A percentile compares a stretch with the other conserved stretches of the same genome.
Evolutionary conservation across 2,329 filamentous ascomycete genomes (phyloP).

Genomic region (Cryphonectria radicalis): DNA sequence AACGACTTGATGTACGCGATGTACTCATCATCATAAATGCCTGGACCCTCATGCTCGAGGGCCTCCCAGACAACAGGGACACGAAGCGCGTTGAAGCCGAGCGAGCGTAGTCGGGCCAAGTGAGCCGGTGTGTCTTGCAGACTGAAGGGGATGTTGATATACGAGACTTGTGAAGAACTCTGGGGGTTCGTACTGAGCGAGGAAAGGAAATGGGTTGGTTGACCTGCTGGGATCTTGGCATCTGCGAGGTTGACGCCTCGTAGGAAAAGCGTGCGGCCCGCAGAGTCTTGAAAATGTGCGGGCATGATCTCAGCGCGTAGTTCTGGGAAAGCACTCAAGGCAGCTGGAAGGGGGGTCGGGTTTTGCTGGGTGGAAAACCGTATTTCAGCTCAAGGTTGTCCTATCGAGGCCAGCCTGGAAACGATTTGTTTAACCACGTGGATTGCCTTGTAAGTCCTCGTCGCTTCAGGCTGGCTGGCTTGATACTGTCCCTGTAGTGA

Average conservation of each 20-base stretch:
- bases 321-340: not conserved
- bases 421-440: no score
- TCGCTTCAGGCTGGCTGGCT: not conserved
- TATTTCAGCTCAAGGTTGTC: not conserved
- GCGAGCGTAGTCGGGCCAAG: constrained; percentile 30
- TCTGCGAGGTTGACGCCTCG: constrained; percentile 35
- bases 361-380: not conserved
- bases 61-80: constrained; percentile 34
- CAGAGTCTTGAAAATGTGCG: constrained; percentile 12
- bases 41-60: constrained; percentile 34
- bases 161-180: constrained; percentile 20
- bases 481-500: not conserved
- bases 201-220: constrained; percentile 30
- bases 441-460: not conserved
- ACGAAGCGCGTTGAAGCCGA: constrained; percentile 34
- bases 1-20: constrained; percentile 30
- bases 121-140: constrained; percentile 31
- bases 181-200: constrained; percentile 21
- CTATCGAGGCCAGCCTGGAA: no score
- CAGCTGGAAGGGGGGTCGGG: not conserved
- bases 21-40: constrained; percentile 34
- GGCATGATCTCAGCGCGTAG: constrained; percentile 7
- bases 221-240: constrained; percentile 31
- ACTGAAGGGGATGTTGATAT: constrained; percentile 14
- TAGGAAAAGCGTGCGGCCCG: constrained; percentile 32